A percentile compares a stretch with the other conserved stretches of the same genome.
Evolutionary conservation across 1,139 yeast genomes (phyloP).

Genomic region (Candida sanyaensis): DNA sequence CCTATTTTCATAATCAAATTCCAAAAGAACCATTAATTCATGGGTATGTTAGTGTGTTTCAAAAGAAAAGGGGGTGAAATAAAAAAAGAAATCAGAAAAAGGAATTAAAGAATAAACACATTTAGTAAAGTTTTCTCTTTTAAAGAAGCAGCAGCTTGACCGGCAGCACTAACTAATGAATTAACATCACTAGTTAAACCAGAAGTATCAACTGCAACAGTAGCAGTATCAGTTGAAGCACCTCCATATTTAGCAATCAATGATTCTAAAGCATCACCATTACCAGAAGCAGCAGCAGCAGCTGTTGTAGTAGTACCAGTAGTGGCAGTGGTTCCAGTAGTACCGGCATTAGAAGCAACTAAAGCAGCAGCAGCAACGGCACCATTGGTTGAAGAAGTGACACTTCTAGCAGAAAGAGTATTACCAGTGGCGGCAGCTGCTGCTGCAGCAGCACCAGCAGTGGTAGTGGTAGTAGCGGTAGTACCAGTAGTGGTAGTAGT

Average conservation of each 20-base stretch:
- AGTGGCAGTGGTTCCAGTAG: conserved; percentile 7
- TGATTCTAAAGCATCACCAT: conserved; percentile 4
- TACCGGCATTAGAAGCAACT: background rate
- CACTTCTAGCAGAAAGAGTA: no score
- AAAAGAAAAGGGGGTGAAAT: no score
- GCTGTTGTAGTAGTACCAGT: background rate
- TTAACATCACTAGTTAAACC: conserved; percentile 11
- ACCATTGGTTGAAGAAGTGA: conserved; percentile 7
- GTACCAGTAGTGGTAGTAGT: conserved; percentile 17
- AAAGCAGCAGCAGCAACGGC: background rate
- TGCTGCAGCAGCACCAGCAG: conserved; percentile 7
- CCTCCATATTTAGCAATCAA: conserved; percentile 10
- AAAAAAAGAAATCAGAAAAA: no score
- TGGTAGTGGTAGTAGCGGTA: conserved; percentile 15
- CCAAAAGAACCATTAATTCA: no score
- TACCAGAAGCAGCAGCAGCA: conserved; percentile 1
- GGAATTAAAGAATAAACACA: background rate
- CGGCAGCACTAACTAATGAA: conserved; percentile 14
- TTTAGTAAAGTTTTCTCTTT: conserved; percentile 14
- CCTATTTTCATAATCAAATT: no score
- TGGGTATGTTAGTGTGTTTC: no score
- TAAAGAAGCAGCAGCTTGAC: conserved; percentile 14
- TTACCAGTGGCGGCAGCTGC: conserved; percentile 8
- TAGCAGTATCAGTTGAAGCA: conserved; percentile 7
- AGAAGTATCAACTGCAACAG: conserved; percentile 11